Conservation (phyloP, 139 green algal species). For the Coelastrella sp. region DNA sequence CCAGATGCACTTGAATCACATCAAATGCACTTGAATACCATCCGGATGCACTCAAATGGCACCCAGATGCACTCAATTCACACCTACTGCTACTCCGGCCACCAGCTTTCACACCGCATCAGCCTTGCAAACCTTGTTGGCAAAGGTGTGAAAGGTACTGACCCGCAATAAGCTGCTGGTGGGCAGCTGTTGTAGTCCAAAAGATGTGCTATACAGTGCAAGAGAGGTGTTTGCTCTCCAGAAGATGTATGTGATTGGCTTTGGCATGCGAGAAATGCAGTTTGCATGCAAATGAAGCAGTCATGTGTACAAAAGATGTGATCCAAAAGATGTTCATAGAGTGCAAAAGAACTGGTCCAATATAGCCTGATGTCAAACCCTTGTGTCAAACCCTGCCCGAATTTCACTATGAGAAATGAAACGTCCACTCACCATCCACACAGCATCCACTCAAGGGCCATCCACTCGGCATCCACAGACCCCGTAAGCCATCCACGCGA, state of each 20-base stretch:
- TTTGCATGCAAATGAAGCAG: background rate
- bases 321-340: background rate
- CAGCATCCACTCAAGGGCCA: too few species aligned
- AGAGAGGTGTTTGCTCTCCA: background rate
- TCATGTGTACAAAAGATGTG: background rate
- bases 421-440: too few species aligned
- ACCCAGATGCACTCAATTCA: background rate
- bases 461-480: too few species aligned
- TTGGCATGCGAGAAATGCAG: background rate
- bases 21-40: background rate
- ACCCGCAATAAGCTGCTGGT: background rate
- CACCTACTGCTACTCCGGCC: background rate
- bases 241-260: background rate
- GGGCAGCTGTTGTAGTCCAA: background rate
- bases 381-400: background rate
- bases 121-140: background rate
- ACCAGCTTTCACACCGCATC: background rate
- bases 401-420: too few species aligned
- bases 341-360: background rate
- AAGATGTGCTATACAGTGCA: background rate
- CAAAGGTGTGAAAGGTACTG: background rate
- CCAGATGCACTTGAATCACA: background rate
- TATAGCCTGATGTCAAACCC: background rate
- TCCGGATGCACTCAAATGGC: background rate
- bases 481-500: too few species aligned